Conservation (phyloP, 2,329 filamentous ascomycete genomes). For the Phialophora tarda region DNA sequence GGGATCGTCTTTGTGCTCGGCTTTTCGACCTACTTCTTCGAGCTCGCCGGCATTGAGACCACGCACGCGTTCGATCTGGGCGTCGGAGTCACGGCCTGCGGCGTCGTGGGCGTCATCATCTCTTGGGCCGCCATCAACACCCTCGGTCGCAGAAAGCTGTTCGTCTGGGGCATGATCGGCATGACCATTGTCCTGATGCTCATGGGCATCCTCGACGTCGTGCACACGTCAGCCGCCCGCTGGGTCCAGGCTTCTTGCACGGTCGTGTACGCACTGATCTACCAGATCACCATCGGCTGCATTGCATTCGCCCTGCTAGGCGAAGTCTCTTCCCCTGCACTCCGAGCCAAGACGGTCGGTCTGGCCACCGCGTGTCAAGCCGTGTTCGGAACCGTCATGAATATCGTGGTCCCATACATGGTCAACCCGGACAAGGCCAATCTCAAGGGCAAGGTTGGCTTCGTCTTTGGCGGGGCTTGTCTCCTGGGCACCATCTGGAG, state of each 20-base stretch:
- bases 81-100: slow-evolving; percentile 48
- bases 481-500: slow-evolving; percentile 37
- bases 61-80: slow-evolving; percentile 49
- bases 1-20: slow-evolving; percentile 52
- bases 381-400: slow-evolving; percentile 48
- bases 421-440: slow-evolving; percentile 40
- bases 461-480: slow-evolving; percentile 43
- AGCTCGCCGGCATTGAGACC: slow-evolving; percentile 45
- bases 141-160: slow-evolving; percentile 45
- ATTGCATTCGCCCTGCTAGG: slow-evolving; percentile 55
- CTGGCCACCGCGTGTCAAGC: slow-evolving; percentile 50
- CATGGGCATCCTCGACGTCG: slow-evolving; percentile 51
- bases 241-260: slow-evolving; percentile 48
- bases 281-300: slow-evolving; percentile 50
- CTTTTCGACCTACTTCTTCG: slow-evolving; percentile 57
- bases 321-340: slow-evolving; percentile 52
- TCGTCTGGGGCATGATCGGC: slow-evolving; percentile 43
- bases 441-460: slow-evolving; percentile 43
- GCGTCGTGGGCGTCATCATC: slow-evolving; percentile 48
- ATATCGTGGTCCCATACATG: slow-evolving; percentile 49
- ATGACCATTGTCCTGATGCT: slow-evolving; percentile 45
- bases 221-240: slow-evolving; percentile 43
- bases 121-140: slow-evolving; percentile 46
- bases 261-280: slow-evolving; percentile 50
- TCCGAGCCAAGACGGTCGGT: slow-evolving; percentile 54